Evolutionary conservation across 768 basidiomycete species (phyloP), one percentile per base, ranked within the genome.

Genomic region (Pleurotus eryngii): DNA sequence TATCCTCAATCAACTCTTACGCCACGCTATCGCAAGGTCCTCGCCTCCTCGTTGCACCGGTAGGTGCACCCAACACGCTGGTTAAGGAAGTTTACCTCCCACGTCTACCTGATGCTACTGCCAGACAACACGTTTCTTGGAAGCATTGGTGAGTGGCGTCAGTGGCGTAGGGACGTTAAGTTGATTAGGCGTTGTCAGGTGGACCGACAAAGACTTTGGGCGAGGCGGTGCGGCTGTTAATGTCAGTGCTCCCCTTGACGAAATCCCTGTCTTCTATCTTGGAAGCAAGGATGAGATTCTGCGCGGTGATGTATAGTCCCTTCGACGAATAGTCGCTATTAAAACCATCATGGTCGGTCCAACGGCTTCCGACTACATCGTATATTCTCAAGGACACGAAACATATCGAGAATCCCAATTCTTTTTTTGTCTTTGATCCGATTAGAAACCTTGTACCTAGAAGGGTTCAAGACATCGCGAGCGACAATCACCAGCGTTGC

Each of bases 221-320:
- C 55, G 48, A 22, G 72, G 72, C 22, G 71, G 71, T 12, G 59
- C 43, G 24, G 57, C 55, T 24, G 60, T 73, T 12, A 72, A 65
- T 48, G 58, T 73, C n/a, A 66, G 61, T 56, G 71, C 72, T 1
- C 58, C 61, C 7, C 60, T 71, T 20, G 67, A 69, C 48, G 60
- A 70, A 47, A 74, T 75, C 14, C 74, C 70, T 1, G 70, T 75
- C 15, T 69, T 72, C 51, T 71, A 68, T 60, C 58, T 73, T 30
- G 72, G 70, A 15, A 58, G 49, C 18, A 73, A 69, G 48, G 42
- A 48, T 3, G 69, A 71, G 55, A 70, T 73, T 38, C 57, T 73
- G 35, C 57, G 38, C 40, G 70, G 68, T 8, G 63, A 66, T 38
- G 54, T 68, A 11, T 62, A 49, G 18, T 14, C 6, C n/a, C 7